A percentile compares a stretch with the other conserved stretches of the same genome.
Evolutionary conservation across 768 basidiomycete genomes (phyloP).

Genomic region (Strobilomyces dryophilus): DNA sequence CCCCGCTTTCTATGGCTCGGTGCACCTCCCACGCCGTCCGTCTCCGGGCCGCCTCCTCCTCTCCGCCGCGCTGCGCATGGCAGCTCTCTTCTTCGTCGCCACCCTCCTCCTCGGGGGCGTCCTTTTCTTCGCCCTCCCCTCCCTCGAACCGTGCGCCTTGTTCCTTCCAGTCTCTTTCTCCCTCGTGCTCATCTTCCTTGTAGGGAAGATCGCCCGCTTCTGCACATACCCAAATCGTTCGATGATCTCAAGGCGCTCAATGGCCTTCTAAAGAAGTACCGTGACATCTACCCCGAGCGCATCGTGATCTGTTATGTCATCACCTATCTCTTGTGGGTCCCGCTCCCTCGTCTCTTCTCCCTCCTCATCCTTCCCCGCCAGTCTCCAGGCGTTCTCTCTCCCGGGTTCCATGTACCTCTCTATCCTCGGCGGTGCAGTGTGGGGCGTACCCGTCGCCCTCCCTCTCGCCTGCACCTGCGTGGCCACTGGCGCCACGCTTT

Average conservation of each 20-base stretch:
- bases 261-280: conserved; percentile 83
- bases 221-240: conserved; percentile 88
- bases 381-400: conserved; percentile 93
- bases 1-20: conserved; percentile 48
- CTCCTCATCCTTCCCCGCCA: conserved; percentile 29
- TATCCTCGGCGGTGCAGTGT: conserved; percentile 93
- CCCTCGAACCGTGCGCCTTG: conserved; percentile 63
- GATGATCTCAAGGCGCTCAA: conserved; percentile 84
- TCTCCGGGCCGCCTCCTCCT: conserved; percentile 62
- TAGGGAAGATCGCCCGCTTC: conserved; percentile 69
- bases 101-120: conserved; percentile 67
- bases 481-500: conserved; percentile 84
- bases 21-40: conserved; percentile 30
- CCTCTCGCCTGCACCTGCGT: conserved; percentile 92
- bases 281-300: conserved; percentile 80
- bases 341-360: not conserved
- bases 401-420: conserved; percentile 98
- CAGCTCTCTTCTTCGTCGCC: conserved; percentile 67
- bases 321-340: conserved; percentile 86
- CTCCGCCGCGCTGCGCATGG: conserved; percentile 82
- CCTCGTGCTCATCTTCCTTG: not conserved
- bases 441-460: conserved; percentile 83
- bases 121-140: conserved; percentile 79
- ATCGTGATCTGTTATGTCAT: conserved; percentile 84
- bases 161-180: not conserved